phyloP scores from a whole-genome alignment of 2,329 filamentous ascomycete species.

The Exophiala sideris region DNA sequence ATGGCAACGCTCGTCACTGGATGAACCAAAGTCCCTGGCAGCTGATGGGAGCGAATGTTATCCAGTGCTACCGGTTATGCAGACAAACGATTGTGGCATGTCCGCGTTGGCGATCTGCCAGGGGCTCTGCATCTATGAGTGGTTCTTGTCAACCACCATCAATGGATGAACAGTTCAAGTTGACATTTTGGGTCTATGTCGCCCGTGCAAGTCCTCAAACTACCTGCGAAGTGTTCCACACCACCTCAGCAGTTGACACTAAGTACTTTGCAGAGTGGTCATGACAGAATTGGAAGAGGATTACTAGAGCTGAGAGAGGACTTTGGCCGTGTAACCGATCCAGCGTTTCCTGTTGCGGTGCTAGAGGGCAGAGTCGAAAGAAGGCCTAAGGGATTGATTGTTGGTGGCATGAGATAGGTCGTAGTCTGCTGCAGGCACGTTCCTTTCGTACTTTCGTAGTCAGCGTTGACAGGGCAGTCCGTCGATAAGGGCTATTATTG shows the following conservation, averaged over 20 bases:
- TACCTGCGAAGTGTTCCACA: neutral
- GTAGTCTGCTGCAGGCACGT: too few species aligned
- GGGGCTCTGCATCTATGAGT: slow-evolving; percentile 17
- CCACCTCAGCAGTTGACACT: neutral
- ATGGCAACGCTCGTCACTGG: slow-evolving; percentile 19
- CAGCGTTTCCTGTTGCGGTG: neutral
- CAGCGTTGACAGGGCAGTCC: too few species aligned
- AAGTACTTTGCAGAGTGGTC: slow-evolving; percentile 1
- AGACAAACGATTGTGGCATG: slow-evolving; percentile 9
- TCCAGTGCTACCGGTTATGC: slow-evolving; percentile 1
- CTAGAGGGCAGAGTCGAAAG: too few species aligned
- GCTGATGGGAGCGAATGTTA: neutral
- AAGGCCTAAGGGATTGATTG: too few species aligned
- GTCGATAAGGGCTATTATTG: too few species aligned
- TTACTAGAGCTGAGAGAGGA: too few species aligned
- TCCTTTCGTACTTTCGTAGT: too few species aligned
- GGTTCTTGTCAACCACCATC: slow-evolving; percentile 5
- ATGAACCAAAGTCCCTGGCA: slow-evolving; percentile 10
- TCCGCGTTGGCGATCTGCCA: slow-evolving; percentile 15
- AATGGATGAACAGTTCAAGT: neutral
- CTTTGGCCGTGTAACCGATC: too few species aligned
- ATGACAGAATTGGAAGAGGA: too few species aligned
- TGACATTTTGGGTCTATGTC: neutral
- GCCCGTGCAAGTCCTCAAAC: neutral
- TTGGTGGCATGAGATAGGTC: too few species aligned